Evolutionary conservation across 345 rosid species (phyloP).

Genomic region (Eutrema japonicum): DNA sequence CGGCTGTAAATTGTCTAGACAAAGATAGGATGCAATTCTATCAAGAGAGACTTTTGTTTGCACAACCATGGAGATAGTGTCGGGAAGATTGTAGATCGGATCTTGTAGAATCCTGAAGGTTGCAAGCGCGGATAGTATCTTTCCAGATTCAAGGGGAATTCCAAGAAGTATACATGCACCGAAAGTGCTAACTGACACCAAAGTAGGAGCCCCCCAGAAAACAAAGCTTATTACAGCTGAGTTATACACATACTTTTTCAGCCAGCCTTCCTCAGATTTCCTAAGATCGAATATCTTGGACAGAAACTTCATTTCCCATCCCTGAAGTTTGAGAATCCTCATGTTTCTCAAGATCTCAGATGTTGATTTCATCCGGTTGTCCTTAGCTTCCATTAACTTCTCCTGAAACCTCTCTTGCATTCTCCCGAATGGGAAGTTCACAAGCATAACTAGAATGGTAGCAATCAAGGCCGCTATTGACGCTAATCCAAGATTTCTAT

Average conservation of each 20-base stretch:
- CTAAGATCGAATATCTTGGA: conserved; percentile 60
- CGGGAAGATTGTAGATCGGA: conserved; percentile 67
- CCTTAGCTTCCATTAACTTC: conserved; percentile 75
- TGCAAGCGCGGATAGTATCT: conserved; percentile 74
- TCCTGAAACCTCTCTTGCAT: conserved; percentile 67
- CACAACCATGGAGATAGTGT: conserved; percentile 61
- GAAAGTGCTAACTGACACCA: conserved; percentile 64
- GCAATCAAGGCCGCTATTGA: conserved; percentile 59
- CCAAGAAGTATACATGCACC: conserved; percentile 64
- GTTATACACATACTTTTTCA: conserved; percentile 60
- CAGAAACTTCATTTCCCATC: conserved; percentile 80
- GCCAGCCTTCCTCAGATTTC: conserved; percentile 59
- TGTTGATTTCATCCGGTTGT: conserved; percentile 65
- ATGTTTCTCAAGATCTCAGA: conserved; percentile 71
- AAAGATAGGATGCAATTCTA: conserved; percentile 64
- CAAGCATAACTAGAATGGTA: conserved; percentile 59
- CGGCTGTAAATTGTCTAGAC: conserved; percentile 56
- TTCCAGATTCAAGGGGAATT: conserved; percentile 68
- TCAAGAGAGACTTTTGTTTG: conserved; percentile 76
- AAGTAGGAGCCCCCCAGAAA: conserved; percentile 72
- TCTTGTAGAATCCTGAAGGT: conserved; percentile 70
- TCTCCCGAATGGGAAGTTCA: conserved; percentile 61
- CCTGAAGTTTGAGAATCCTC: conserved; percentile 81
- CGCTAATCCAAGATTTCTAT: conserved; percentile 64
- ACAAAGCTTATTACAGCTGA: conserved; percentile 55